phyloP scores from a whole-genome alignment of 148 eudicot genomes.

The Nyssa sinensis region DNA sequence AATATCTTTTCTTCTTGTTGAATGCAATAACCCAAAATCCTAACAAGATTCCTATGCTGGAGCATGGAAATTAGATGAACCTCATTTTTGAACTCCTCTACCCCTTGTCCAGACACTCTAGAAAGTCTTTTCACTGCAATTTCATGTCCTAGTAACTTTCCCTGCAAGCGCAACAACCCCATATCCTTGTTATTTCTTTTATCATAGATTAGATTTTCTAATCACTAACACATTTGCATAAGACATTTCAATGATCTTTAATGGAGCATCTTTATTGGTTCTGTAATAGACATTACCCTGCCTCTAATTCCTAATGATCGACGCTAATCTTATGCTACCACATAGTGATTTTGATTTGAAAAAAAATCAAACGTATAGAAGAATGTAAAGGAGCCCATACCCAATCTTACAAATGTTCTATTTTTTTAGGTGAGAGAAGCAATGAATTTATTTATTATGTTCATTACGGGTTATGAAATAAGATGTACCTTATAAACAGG shows the following conservation, averaged over 20 bases:
- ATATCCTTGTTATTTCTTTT: neutral
- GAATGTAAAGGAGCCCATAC: neutral
- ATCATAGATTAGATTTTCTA: neutral
- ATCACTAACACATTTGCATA: too few relatives aligned
- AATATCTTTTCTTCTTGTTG: neutral
- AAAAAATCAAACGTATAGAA: too few relatives aligned
- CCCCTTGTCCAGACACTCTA: neutral
- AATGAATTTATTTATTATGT: neutral
- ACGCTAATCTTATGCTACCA: neutral
- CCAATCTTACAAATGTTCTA: neutral
- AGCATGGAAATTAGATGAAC: neutral
- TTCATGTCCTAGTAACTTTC: neutral
- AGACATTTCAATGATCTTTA: too few relatives aligned
- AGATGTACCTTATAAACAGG: constrained; percentile 16
- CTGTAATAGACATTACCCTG: neutral
- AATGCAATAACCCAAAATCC: constrained; percentile 4
- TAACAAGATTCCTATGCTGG: constrained; percentile 1
- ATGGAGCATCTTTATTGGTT: too few relatives aligned
- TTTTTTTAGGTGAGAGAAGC: neutral
- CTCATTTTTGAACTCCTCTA: constrained; percentile 1
- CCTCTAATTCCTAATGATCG: neutral
- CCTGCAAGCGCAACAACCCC: constrained; percentile 1
- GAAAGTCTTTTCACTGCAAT: constrained; percentile 2
- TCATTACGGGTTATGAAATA: neutral
- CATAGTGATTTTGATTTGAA: neutral